Conservation (phyloP, 345 rosid species). For the Adansonia digitata region DNA sequence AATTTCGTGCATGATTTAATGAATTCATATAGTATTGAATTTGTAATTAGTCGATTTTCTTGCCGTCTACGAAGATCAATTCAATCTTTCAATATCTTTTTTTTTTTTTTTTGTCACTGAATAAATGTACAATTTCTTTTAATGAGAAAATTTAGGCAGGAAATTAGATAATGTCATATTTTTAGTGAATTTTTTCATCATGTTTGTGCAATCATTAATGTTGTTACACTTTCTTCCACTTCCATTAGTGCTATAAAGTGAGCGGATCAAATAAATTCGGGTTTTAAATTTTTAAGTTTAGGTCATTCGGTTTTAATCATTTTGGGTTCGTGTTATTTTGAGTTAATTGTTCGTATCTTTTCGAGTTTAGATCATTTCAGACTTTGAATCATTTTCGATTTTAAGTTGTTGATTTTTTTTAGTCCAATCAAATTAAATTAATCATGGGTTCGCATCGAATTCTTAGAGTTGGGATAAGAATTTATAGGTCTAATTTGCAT, state of each 20-base stretch:
- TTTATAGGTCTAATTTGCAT: too few species aligned
- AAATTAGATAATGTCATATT: not conserved
- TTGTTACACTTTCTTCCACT: not conserved
- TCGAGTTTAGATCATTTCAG: too few species aligned
- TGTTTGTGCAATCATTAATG: not conserved
- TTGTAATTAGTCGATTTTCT: constrained; percentile 37
- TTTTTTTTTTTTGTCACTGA: too few species aligned
- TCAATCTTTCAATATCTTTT: not conserved
- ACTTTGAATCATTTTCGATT: too few species aligned
- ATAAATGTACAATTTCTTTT: not conserved
- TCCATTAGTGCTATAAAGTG: not conserved
- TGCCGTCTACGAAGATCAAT: constrained; percentile 23
- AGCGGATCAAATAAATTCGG: not conserved
- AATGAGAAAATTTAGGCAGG: not conserved
- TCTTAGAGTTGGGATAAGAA: too few species aligned
- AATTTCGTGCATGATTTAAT: not conserved
- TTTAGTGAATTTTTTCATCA: too few species aligned
- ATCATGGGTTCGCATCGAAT: too few species aligned
- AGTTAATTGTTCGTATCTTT: too few species aligned
- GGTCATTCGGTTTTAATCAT: not conserved
- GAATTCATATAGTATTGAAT: constrained; percentile 18
- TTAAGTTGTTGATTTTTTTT: too few species aligned
- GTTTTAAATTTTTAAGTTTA: not conserved
- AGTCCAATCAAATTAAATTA: too few species aligned
- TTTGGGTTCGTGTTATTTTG: too few species aligned